These are phyloP conservation scores for Starmerella vaccinii DNA, from an alignment of 805 yeast species.

Conservation along the genomic window DNA sequence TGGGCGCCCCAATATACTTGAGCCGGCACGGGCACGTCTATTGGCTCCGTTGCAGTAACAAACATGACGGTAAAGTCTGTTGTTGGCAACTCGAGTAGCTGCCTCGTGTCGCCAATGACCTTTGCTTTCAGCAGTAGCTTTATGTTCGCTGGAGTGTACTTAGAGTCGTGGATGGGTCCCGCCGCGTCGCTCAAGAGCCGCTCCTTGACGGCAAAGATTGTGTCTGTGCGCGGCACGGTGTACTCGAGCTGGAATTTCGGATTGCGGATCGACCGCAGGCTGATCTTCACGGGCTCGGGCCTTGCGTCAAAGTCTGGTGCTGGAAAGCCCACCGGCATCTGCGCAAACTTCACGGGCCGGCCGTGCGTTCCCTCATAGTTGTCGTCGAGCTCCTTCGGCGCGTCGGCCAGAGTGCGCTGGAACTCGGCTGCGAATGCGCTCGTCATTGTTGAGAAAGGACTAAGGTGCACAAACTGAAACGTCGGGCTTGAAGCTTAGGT, in stretches of 20 bases:
- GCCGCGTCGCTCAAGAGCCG: conserved; percentile 26
- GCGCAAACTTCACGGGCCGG: conserved; percentile 9
- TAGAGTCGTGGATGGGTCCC: conserved; percentile 20
- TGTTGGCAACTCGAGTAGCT: conserved; percentile 19
- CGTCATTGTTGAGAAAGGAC: not conserved
- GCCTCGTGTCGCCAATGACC: conserved; percentile 23
- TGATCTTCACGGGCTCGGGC: conserved; percentile 23
- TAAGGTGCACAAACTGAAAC: not conserved
- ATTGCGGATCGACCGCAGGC: conserved; percentile 57
- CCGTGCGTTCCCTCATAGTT: conserved; percentile 10
- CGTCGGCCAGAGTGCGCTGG: conserved; percentile 12
- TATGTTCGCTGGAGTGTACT: conserved; percentile 12
- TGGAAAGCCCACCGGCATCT: conserved; percentile 14
- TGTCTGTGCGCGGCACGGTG: conserved; percentile 21
- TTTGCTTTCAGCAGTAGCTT: conserved; percentile 21
- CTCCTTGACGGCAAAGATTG: conserved; percentile 28
- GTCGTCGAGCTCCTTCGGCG: conserved; percentile 16
- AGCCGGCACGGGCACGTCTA: conserved; percentile 16
- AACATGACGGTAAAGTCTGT: conserved; percentile 24
- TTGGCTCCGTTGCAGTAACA: conserved; percentile 6
- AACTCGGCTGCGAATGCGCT: conserved; percentile 10
- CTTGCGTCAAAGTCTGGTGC: not conserved
- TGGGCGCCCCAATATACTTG: conserved; percentile 23
- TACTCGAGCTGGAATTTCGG: conserved; percentile 49
- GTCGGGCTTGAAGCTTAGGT: not conserved